These are phyloP conservation scores for Avena eriantha DNA, from an alignment of 176 grass and related monocot genomes.

Conservation along the genomic window DNA sequence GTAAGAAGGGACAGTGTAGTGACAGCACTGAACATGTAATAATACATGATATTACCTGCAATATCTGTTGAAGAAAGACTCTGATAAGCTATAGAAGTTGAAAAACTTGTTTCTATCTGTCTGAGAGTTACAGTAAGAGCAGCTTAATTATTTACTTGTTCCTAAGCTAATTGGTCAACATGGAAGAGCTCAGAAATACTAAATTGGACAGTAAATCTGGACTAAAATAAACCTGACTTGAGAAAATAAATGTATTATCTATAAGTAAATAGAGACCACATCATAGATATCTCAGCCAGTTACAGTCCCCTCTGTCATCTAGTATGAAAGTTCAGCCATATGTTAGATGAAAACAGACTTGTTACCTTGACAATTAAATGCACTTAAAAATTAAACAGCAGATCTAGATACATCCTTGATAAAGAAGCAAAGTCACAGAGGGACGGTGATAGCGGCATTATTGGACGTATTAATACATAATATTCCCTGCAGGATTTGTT, in stretches of 20 bases:
- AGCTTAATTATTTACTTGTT: constrained; percentile 23
- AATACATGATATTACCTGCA: not conserved
- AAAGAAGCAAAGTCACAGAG: constrained; percentile 35
- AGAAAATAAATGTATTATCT: not conserved
- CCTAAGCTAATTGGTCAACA: constrained; percentile 12
- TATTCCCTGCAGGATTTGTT: not conserved
- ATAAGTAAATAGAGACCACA: not conserved
- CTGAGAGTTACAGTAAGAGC: not conserved
- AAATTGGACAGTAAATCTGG: not conserved
- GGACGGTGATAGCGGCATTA: not conserved
- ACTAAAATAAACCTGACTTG: not conserved
- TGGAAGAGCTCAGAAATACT: not conserved
- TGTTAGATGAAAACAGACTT: not conserved
- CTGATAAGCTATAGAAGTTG: not conserved
- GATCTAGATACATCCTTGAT: constrained; percentile 27
- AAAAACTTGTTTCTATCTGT: not conserved
- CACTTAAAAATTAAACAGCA: not conserved
- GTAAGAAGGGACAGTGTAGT: not conserved
- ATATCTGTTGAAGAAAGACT: not conserved
- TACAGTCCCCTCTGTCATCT: not conserved
- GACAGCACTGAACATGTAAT: not conserved
- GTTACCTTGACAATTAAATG: not conserved
- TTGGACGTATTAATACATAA: not conserved
- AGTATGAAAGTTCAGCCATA: not conserved
- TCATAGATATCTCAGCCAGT: not conserved